Conservation (phyloP, 352 stramenopile species). For the Pythium periplocum region DNA sequence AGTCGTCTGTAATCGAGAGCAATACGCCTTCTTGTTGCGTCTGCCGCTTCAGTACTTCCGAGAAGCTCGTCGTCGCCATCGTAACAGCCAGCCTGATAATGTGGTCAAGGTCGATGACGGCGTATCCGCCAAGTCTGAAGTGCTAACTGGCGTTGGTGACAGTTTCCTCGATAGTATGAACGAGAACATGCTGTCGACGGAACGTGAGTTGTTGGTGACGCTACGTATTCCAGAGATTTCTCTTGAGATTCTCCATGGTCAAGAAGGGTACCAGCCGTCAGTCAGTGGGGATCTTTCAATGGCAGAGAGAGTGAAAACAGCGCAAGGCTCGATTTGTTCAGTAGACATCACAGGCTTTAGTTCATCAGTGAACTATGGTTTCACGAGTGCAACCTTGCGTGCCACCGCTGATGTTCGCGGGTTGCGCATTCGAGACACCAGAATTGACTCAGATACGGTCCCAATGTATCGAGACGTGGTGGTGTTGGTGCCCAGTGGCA, state of each 20-base stretch:
- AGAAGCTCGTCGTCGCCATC: constrained; percentile 36
- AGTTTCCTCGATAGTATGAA: no score
- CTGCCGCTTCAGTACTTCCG: constrained; percentile 72
- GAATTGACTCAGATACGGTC: constrained; percentile 48
- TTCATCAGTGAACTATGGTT: constrained; percentile 43
- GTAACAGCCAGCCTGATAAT: no score
- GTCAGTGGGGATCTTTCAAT: constrained; percentile 72
- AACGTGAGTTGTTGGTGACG: constrained; percentile 54
- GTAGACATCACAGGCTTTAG: constrained; percentile 46
- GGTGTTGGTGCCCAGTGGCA: constrained; percentile 45
- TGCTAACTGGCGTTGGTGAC: no score
- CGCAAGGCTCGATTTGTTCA: constrained; percentile 68
- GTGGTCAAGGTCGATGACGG: no score
- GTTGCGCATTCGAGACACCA: constrained; percentile 67
- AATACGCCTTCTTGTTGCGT: constrained; percentile 73
- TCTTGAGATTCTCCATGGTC: constrained; percentile 72
- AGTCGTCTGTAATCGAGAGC: constrained; percentile 78
- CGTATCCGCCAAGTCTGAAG: neutral
- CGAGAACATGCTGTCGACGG: constrained; percentile 4
- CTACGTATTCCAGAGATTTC: constrained; percentile 65
- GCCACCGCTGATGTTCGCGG: constrained; percentile 47
- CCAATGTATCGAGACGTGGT: constrained; percentile 66
- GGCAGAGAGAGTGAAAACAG: constrained; percentile 54
- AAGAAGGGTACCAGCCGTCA: constrained; percentile 75
- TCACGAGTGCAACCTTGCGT: constrained; percentile 38